Percentiles rank a stretch among this genome's conserved stretches.
These are phyloP conservation scores for Aspergillus unguis DNA, from an alignment of 2,329 filamentous ascomycete species.

Conservation along the genomic window DNA sequence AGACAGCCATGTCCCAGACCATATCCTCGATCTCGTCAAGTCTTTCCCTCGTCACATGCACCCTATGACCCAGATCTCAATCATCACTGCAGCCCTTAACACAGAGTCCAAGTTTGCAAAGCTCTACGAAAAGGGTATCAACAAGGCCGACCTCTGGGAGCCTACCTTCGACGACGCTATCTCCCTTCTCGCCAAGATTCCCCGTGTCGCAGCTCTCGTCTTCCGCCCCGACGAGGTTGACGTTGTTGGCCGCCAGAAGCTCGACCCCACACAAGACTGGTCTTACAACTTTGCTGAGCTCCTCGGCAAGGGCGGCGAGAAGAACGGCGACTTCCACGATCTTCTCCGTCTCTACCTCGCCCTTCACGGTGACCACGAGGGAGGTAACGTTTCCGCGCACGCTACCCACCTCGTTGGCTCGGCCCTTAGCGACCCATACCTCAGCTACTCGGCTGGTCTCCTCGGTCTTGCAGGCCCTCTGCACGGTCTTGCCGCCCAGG, in stretches of 20 bases:
- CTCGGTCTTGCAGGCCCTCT: constrained; percentile 93
- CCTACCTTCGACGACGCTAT: constrained; percentile 95
- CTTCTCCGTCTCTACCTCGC: constrained; percentile 90
- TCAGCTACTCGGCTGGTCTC: constrained; percentile 92
- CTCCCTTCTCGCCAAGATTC: constrained; percentile 89
- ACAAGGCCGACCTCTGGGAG: constrained; percentile 99
- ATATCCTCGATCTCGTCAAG: constrained; percentile 84
- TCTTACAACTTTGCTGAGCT: constrained; percentile 97
- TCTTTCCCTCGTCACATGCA: constrained; percentile 85
- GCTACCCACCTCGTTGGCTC: constrained; percentile 92
- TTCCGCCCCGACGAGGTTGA: constrained; percentile 81
- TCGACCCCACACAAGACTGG: constrained; percentile 90
- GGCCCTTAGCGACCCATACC: constrained; percentile 89
- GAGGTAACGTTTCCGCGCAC: constrained; percentile 95
- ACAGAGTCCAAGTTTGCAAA: constrained; percentile 92
- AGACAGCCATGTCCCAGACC: constrained; percentile 75
- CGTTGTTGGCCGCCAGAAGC: constrained; percentile 68
- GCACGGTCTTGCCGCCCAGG: constrained; percentile 90
- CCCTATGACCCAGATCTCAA: constrained; percentile 97
- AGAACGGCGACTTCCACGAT: constrained; percentile 77
- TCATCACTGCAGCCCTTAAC: constrained; percentile 92
- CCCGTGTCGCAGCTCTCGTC: constrained; percentile 94
- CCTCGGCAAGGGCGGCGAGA: constrained; percentile 81
- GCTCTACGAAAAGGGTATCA: constrained; percentile 83
- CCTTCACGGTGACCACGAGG: constrained; percentile 96